phyloP scores from a whole-genome alignment of 371 early-diverging fungal species.

The Capniomyces stellatus region DNA sequence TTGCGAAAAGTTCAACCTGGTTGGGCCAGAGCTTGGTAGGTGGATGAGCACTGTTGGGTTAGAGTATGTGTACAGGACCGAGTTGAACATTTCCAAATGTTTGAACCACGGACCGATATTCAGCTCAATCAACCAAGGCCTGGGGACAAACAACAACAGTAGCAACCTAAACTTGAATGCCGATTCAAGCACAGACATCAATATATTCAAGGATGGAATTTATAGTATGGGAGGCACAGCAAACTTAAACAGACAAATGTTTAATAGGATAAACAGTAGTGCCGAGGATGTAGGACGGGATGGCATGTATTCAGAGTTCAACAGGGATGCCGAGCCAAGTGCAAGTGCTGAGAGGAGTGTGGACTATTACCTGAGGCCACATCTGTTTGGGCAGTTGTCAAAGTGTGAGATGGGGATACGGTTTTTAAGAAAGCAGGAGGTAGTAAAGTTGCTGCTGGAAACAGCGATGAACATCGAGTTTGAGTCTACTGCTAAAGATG shows the following conservation, averaged over 20 bases:
- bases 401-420: constrained; percentile 10
- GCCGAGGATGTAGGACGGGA: too few species aligned
- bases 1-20: constrained; percentile 10
- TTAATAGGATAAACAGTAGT: too few species aligned
- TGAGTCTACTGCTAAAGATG: constrained; percentile 11
- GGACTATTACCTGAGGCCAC: too few species aligned
- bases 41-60: constrained; percentile 23
- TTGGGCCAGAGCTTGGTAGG: constrained; percentile 21
- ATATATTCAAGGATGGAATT: too few species aligned
- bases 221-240: too few species aligned
- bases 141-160: too few species aligned
- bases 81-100: constrained; percentile 19
- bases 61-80: constrained; percentile 16
- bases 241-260: too few species aligned
- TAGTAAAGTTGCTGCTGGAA: constrained; percentile 17
- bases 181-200: too few species aligned
- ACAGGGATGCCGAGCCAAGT: constrained; percentile 18
- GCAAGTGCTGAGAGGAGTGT: too few species aligned
- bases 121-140: too few species aligned
- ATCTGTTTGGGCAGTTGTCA: constrained; percentile 21
- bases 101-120: constrained; percentile 21
- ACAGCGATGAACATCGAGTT: constrained; percentile 20
- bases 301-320: constrained; percentile 9
- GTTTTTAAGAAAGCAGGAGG: constrained; percentile 6
- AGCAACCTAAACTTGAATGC: not conserved